A percentile compares a stretch with the other conserved stretches of the same genome.
phyloP scores from a whole-genome alignment of 2,329 filamentous ascomycete genomes.

The Colletotrichum coccodes region DNA sequence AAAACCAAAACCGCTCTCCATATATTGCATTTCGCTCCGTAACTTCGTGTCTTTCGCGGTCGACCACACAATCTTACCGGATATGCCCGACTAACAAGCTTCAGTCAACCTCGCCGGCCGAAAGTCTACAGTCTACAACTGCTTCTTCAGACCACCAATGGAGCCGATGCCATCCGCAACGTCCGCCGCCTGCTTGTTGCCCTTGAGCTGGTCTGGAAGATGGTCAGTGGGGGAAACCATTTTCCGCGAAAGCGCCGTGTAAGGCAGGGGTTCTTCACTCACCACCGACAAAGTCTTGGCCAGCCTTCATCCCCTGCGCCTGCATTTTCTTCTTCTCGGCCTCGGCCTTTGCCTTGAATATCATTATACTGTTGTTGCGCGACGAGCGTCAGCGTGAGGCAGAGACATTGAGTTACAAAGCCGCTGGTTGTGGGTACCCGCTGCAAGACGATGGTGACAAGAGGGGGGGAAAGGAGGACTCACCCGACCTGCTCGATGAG shows the following conservation, averaged over 20 bases:
- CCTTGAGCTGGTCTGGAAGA: slow-evolving; percentile 44
- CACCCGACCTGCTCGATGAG: slow-evolving; percentile 47
- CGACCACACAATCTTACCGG: background rate
- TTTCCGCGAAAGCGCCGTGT: background rate
- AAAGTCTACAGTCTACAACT: slow-evolving; percentile 24
- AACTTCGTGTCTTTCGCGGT: background rate
- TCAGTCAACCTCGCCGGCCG: background rate
- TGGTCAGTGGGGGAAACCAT: background rate
- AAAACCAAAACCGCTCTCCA: background rate
- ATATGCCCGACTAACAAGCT: slow-evolving; percentile 1
- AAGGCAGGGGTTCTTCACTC: slow-evolving; percentile 18
- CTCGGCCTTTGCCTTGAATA: slow-evolving; percentile 53
- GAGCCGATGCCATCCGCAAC: slow-evolving; percentile 41
- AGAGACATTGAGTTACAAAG: background rate
- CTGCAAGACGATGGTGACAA: background rate
- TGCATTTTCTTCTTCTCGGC: slow-evolving; percentile 51
- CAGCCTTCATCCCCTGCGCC: slow-evolving; percentile 49
- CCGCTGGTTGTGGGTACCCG: background rate
- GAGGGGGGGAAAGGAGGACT: background rate
- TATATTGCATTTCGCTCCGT: background rate
- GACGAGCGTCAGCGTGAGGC: background rate
- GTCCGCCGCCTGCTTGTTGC: slow-evolving; percentile 46
- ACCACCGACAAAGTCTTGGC: slow-evolving; percentile 50
- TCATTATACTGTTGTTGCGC: slow-evolving; percentile 37
- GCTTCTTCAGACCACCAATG: slow-evolving; percentile 44